Evolutionary conservation across 495 filamentous ascomycete species (phyloP), one percentile per base, ranked within the genome.

Genomic region (Rhypophila decipiens): DNA sequence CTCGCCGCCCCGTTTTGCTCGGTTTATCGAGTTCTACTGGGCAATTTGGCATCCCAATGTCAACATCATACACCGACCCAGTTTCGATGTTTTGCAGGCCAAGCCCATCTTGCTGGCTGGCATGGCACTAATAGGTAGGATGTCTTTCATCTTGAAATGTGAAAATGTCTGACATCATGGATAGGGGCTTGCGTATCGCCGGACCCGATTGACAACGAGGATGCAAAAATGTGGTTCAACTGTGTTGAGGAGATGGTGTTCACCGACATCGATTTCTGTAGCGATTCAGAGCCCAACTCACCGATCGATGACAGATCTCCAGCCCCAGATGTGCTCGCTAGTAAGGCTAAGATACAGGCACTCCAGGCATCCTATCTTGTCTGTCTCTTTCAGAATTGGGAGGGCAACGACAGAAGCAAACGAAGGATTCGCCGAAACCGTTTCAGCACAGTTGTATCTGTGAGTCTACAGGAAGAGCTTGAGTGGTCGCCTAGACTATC

Each of bases 181-280:
- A 4, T 37, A 63, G 60, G 60, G 2, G 60, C 60, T 9, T 61
- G 57, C 20, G 55, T 63, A n/a, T 63, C 60, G 2, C 60, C 60
- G 10, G 60, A 63, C 31, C 24, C 47, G 3, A 37, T 36, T 17
- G 60, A 63, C 43, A 56, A 48, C 51, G 50, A 52, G n/a, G 60
- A 63, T 9, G 60, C 60, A 11, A 47, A 31, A 17, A 46, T 54
- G 46, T 63, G 57, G 60, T 55, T 63, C 34, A 61, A 61, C 50
- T 61, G 55, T 24, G 60, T 63, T 21, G 60, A 63, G 18, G 60
- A 63, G 42, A 61, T 63, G 57, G 60, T 57, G 8, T 63, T 63
- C 23, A 52, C 52, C 10, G 60, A 63, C 34, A 52, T 53, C 22
- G 60, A 63, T 39, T 63, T 63, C 36, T 58, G 60, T 46, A 53